Percentiles rank a stretch among this genome's conserved stretches.
Evolutionary conservation across 805 yeast species (phyloP).

Genomic region (Hanseniaspora singularis): DNA sequence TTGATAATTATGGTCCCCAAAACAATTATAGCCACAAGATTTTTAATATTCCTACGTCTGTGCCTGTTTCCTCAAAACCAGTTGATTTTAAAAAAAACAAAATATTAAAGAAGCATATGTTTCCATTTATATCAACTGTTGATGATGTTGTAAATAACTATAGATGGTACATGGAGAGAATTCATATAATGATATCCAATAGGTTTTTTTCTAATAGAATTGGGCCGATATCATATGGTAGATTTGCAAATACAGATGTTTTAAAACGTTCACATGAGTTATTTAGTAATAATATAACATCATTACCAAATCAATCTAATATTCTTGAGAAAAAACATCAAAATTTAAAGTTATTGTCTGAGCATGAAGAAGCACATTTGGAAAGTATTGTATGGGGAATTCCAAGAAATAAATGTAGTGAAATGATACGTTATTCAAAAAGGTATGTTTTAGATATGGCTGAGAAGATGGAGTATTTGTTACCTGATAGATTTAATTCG

Average conservation of each 20-base stretch:
- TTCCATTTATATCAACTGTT: neutral
- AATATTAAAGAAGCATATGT: neutral
- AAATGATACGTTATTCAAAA: neutral
- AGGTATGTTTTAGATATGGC: neutral
- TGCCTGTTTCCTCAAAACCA: neutral
- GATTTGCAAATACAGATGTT: too few species aligned
- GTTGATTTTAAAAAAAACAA: neutral
- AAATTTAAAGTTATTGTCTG: neutral
- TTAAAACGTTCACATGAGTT: too few species aligned
- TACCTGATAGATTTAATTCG: neutral
- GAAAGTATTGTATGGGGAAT: neutral
- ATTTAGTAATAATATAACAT: neutral
- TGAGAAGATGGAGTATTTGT: neutral
- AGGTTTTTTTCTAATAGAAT: neutral
- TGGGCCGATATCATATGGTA: too few species aligned
- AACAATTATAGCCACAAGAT: neutral
- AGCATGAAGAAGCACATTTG: constrained; percentile 1
- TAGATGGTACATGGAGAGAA: constrained; percentile 2
- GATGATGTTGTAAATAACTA: neutral
- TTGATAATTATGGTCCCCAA: too few species aligned
- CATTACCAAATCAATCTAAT: neutral
- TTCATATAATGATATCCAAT: neutral
- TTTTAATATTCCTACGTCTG: neutral
- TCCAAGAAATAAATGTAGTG: neutral
- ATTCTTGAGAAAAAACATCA: neutral